Percentiles rank a stretch among this genome's conserved stretches.
Conservation (phyloP, 106 monocot species). For the Dioscorea dumetorum region DNA sequence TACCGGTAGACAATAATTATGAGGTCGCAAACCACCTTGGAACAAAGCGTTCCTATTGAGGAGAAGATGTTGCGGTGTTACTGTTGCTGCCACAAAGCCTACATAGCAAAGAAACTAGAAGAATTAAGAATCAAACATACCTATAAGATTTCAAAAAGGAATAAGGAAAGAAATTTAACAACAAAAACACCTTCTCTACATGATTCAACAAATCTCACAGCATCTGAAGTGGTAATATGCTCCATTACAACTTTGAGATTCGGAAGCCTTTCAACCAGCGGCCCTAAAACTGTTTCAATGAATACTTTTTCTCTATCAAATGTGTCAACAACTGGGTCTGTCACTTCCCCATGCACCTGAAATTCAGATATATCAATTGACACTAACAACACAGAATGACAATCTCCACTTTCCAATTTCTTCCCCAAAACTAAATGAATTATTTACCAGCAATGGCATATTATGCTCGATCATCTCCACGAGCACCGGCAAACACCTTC, state of each 20-base stretch:
- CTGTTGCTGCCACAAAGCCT: constrained; percentile 86
- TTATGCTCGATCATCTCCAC: constrained; percentile 75
- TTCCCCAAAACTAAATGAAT: not conserved
- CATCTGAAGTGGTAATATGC: constrained; percentile 85
- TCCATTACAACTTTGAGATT: constrained; percentile 89
- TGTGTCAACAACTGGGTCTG: constrained; percentile 75
- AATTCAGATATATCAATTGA: not conserved
- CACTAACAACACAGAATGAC: not conserved
- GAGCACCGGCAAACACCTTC: constrained; percentile 90
- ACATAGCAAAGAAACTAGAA: not conserved
- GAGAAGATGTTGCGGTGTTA: constrained; percentile 94
- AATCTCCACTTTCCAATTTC: too few relatives aligned
- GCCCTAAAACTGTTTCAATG: constrained; percentile 71
- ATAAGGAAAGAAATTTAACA: not conserved
- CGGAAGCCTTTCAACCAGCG: constrained; percentile 70
- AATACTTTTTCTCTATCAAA: constrained; percentile 92
- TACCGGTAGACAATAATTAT: constrained; percentile 93
- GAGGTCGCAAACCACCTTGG: constrained; percentile 90
- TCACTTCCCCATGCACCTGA: constrained; percentile 96
- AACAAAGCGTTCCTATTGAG: constrained; percentile 93
- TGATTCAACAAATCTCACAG: constrained; percentile 75
- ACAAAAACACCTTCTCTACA: constrained; percentile 40
- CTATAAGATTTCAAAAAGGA: not conserved
- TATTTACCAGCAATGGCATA: constrained; percentile 81
- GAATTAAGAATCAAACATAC: not conserved